Evolutionary conservation across 306 rosid species (phyloP).

Genomic region (Urtica urens): DNA sequence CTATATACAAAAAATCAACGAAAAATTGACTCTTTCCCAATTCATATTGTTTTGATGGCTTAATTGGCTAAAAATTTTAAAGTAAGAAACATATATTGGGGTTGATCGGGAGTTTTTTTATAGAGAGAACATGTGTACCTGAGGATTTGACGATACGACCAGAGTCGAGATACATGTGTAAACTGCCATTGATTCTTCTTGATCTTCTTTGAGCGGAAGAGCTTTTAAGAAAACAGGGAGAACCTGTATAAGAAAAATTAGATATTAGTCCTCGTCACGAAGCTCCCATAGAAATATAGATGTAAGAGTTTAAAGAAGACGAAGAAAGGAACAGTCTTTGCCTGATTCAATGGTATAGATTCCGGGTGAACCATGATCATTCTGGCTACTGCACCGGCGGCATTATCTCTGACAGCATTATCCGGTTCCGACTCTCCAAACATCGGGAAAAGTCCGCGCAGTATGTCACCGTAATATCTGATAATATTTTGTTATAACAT

Average conservation of each 20-base stretch:
- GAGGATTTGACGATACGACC: conserved; percentile 80
- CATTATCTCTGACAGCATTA: conserved; percentile 94
- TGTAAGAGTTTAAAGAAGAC: background rate
- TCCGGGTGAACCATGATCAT: conserved; percentile 98
- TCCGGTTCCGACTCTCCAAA: conserved; percentile 96
- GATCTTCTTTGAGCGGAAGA: conserved; percentile 96
- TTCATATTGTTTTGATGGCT: too few relatives aligned
- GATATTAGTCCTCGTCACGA: background rate
- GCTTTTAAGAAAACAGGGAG: conserved; percentile 82
- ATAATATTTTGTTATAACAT: too few relatives aligned
- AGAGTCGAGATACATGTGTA: conserved; percentile 72
- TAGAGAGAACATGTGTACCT: too few relatives aligned
- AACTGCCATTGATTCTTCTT: conserved; percentile 85
- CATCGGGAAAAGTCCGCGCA: conserved; percentile 78
- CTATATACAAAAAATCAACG: too few relatives aligned
- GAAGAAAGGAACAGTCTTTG: conserved; percentile 9
- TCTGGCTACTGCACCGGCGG: conserved; percentile 98
- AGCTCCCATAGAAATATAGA: conserved; percentile 5
- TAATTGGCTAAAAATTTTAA: too few relatives aligned
- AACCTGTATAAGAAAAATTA: conserved; percentile 56
- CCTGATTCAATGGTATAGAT: conserved; percentile 87
- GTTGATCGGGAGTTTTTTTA: too few relatives aligned
- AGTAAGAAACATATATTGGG: too few relatives aligned
- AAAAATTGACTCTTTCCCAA: too few relatives aligned
- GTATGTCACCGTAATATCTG: conserved; percentile 69